Conservation (phyloP, 2,329 filamentous ascomycete species). For the Pseudodiploospora longispora region DNA sequence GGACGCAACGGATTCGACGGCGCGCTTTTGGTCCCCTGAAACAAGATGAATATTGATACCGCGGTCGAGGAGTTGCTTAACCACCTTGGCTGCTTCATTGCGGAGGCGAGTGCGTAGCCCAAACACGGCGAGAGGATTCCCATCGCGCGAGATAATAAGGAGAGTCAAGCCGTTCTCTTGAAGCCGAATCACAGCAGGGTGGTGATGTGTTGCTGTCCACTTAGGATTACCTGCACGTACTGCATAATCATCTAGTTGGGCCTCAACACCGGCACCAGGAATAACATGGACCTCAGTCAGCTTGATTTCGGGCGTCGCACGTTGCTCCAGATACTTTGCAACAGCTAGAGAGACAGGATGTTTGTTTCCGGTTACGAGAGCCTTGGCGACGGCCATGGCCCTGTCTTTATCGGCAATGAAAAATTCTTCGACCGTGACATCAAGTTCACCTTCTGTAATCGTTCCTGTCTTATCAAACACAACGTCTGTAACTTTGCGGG, state of each 20-base stretch:
- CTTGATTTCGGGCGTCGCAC: conserved; percentile 7
- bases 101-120: conserved; percentile 34
- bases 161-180: conserved; percentile 17
- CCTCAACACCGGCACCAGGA: conserved; percentile 32
- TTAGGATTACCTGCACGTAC: conserved; percentile 37
- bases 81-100: conserved; percentile 32
- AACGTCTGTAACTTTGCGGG: conserved; percentile 67
- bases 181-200: conserved; percentile 13
- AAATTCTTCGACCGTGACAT: conserved; percentile 16
- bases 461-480: conserved; percentile 90
- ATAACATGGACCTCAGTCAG: conserved; percentile 24
- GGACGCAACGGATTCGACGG: conserved; percentile 68
- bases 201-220: conserved; percentile 28
- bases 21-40: conserved; percentile 83
- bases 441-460: conserved; percentile 48
- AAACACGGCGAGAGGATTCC: conserved; percentile 35
- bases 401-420: conserved; percentile 14
- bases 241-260: conserved; percentile 17
- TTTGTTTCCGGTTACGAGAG: conserved; percentile 29
- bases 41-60: conserved; percentile 49
- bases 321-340: conserved; percentile 27
- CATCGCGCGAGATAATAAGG: conserved; percentile 18
- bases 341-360: conserved; percentile 46
- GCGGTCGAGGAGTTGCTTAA: conserved; percentile 36
- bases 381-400: conserved; percentile 17